Evolutionary conservation across 2,329 filamentous ascomycete species (phyloP), one percentile per base, ranked within the genome.

Genomic region (Aspergillus thermomutatus): DNA sequence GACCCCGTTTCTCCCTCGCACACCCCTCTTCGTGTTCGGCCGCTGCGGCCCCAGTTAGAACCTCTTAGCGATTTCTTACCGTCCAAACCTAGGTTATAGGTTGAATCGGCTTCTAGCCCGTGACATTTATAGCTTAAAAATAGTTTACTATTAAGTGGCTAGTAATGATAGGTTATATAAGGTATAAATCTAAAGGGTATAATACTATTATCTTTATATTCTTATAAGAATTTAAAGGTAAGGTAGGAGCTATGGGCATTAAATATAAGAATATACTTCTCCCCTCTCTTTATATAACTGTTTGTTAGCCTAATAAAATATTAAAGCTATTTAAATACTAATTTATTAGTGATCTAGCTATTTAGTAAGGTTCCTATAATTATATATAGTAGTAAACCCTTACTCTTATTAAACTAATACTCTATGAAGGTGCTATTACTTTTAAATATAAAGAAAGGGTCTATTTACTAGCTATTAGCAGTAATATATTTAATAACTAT

Each of bases 181-280:
- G 40, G 23, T 25, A 9, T 3, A 46, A 52, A 52, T 4, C 37
- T 28, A 46, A 52, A 45, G 14, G 37, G 37, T 45, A 52, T 7
- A 21, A 52, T 52, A 4, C 47, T 11, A 31, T 52, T 28, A 11
- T 5, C 23, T 9, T 52, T n/a, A 23, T 41, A 52, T 19, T 31
- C 26, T 47, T 45, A n/a, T n/a, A 52, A 9, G 37, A 52, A 52
- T 52, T 52, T 26, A 34, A 52, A 5, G 14, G 37, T 52, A 28
- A 26, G 25, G 40, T 51, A 19, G 19, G 49, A 6, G 17, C n/a
- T 26, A 25, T 41, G 34, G 6, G 19, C 23, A 27, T 51, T n/a
- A 43, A 51, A 51, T 26, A 51, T 26, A 14, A 52, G 17, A 3
- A 52, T 27, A 27, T 25, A 25, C 45, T 52, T 46, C 28, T 46